Conservation (phyloP, 2,329 filamentous ascomycete genomes). For the Aspergillus neotritici region DNA sequence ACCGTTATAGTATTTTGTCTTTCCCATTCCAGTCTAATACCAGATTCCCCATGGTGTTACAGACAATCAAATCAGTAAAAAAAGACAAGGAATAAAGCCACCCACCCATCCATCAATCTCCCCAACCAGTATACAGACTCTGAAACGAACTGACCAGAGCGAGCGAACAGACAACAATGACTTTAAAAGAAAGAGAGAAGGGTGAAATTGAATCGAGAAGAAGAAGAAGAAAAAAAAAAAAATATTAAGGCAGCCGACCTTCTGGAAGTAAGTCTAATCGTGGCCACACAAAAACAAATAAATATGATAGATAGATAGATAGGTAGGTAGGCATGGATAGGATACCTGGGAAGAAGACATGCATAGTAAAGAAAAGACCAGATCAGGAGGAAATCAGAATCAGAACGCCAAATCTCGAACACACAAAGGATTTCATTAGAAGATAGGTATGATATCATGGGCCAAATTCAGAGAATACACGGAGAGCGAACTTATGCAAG, state of each 20-base stretch:
- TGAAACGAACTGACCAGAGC: background rate
- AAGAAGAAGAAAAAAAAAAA: conserved; percentile 1
- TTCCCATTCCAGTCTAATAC: no score
- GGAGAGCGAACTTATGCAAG: no score
- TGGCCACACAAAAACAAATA: no score
- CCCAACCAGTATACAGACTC: conserved; percentile 6
- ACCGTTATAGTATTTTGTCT: no score
- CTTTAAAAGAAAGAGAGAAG: background rate
- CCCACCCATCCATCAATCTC: conserved; percentile 1
- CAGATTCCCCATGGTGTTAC: no score
- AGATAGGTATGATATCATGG: conserved; percentile 15
- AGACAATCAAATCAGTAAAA: conserved; percentile 5
- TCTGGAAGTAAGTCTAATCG: no score
- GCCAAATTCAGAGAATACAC: conserved; percentile 15
- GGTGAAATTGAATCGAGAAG: background rate
- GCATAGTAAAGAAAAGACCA: conserved; percentile 5
- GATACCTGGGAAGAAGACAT: background rate
- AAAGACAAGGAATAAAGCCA: background rate
- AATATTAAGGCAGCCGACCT: background rate
- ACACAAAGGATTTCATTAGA: conserved; percentile 19
- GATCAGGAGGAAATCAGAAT: no score
- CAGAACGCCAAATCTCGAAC: conserved; percentile 12
- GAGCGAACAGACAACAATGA: background rate
- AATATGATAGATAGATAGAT: background rate
- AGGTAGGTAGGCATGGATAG: background rate